Evolutionary conservation across 305 asterid species (phyloP), one percentile per base, ranked within the genome.

Genomic region (Withania somnifera): DNA sequence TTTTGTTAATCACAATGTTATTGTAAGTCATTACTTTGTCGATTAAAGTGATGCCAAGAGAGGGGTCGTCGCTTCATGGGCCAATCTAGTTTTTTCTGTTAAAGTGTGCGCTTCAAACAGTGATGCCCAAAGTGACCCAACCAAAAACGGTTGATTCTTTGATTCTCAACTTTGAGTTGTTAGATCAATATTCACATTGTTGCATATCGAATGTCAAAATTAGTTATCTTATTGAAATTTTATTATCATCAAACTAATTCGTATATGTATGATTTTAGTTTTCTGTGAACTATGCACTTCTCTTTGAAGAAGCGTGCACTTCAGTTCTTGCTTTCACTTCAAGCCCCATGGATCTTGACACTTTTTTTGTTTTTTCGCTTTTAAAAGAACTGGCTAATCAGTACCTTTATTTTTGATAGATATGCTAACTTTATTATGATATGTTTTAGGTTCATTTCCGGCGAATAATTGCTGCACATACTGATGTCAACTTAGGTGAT

Each of bases 401-500:
- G 51, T 52, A 22, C 68, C 86, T 84, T 80, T 80, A 34, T 83
- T 17, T 71, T 26, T 17, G 53, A 47, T 24, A 19, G 51, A n/a
- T 40, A 3, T 50, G 26, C 0, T 63, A 61, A 63, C 63, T 47
- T 63, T 40, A 38, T 68, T 80, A 61, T 80, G 63, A 67, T 68
- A 19, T 51, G 52, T 85, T 42, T 61, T 83, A 96, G 98, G 99
- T 96, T 87, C 99, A 96, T 88, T 96, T 96, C 83, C 93, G 99
- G 64, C 95, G 99, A 82, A 96, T 96, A 85, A 93, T 96, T 91
- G 98, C 99, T 83, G 91, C 90, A 1, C 99, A 96, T 73, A 96
- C 99, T 51, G 99, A 96, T 92, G 90, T 91, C 85, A 96, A 92
- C 86, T 87, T 96, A 88, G 99, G 99, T 68, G 99, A 96, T 86